A percentile compares a stretch with the other conserved stretches of the same genome.
phyloP scores from a whole-genome alignment of 2,329 filamentous ascomycete genomes.

The Hymenoscyphus albidus region DNA sequence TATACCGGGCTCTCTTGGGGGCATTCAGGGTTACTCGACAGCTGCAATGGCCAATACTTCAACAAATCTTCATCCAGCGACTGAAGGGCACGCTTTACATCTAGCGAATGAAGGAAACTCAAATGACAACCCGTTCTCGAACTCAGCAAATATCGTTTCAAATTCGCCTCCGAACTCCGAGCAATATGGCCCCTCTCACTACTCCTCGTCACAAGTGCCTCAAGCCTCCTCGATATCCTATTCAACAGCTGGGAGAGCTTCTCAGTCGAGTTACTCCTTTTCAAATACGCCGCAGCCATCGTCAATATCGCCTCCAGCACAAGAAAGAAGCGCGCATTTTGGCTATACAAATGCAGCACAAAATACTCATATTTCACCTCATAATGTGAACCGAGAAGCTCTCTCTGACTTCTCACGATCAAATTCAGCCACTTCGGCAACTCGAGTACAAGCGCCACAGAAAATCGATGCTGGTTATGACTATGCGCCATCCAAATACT shows the following conservation, averaged over 20 bases:
- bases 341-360: no score
- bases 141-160: background rate
- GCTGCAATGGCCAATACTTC: background rate
- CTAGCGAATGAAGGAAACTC: background rate
- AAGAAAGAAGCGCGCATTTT: no score
- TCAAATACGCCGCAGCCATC: background rate
- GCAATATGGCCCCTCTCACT: background rate
- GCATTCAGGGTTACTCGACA: background rate
- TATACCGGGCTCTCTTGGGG: background rate
- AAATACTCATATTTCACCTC: no score
- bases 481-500: background rate
- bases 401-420: background rate
- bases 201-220: background rate
- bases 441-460: background rate
- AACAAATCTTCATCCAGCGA: background rate
- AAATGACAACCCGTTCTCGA: background rate
- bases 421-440: background rate
- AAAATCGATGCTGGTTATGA: background rate
- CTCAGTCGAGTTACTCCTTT: background rate
- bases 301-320: no score
- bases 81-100: background rate
- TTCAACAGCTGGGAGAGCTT: background rate
- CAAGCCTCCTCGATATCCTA: background rate
- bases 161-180: background rate
- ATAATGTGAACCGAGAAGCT: background rate